Percentiles rank a stretch among this genome's conserved stretches.
Evolutionary conservation across 2,329 filamentous ascomycete genomes (phyloP).

Genomic region (Penicillium sclerotigenum): DNA sequence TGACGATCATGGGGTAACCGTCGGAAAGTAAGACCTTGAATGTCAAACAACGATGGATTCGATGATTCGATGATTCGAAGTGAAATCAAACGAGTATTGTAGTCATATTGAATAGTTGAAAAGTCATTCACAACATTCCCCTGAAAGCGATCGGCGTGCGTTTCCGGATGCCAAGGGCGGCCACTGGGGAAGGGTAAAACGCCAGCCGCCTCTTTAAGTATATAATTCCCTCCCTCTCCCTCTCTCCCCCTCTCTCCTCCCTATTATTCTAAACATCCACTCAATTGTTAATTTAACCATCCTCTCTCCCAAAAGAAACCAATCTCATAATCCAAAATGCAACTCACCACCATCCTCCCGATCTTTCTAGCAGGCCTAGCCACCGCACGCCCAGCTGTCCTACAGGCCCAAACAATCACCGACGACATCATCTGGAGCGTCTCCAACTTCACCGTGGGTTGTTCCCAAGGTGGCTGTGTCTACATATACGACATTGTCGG

Average conservation of each 20-base stretch:
- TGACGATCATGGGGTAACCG: background rate
- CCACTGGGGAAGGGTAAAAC: background rate
- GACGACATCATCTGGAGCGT: constrained; percentile 30
- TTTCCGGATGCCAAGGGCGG: background rate
- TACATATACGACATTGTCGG: constrained; percentile 35
- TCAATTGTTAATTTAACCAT: background rate
- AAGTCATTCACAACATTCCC: background rate
- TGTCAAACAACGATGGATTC: background rate
- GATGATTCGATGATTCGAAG: background rate
- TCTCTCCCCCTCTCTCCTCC: constrained; percentile 1
- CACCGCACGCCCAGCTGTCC: constrained; percentile 17
- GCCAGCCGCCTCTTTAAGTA: constrained; percentile 5
- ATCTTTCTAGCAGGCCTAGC: constrained; percentile 26
- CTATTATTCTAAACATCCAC: background rate
- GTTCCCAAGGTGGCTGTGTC: constrained; percentile 33
- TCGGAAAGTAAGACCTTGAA: constrained; percentile 4
- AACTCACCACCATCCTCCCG: constrained; percentile 27
- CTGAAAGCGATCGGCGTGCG: constrained; percentile 6
- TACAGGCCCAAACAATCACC: constrained; percentile 12
- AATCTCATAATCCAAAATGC: constrained; percentile 24
- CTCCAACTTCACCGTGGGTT: constrained; percentile 30
- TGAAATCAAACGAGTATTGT: background rate
- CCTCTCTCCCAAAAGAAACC: background rate
- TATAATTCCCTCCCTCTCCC: constrained; percentile 4
- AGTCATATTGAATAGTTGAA: background rate